Evolutionary conservation across 1,284 basidiomycete species (phyloP).

Genomic region (Tilletia indica): DNA sequence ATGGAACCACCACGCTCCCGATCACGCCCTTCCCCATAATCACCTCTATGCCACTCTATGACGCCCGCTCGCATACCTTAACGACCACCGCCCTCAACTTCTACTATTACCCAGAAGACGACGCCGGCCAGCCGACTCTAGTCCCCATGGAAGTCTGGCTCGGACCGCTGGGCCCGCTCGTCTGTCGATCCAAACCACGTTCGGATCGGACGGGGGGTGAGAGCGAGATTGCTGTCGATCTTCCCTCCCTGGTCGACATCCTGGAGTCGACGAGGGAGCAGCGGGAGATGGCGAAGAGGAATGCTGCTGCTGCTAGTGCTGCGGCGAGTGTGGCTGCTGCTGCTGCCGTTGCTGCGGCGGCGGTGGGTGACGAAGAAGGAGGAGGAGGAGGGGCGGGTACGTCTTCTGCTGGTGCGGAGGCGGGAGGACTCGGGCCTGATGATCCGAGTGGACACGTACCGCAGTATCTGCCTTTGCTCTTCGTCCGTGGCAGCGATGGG

Average conservation of each 20-base stretch:
- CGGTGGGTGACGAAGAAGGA: neutral
- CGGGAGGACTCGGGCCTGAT: neutral
- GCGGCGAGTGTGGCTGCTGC: neutral
- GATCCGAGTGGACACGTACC: neutral
- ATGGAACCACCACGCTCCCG: constrained; percentile 62
- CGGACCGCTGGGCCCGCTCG: constrained; percentile 79
- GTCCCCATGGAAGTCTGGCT: constrained; percentile 80
- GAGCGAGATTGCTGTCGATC: constrained; percentile 33
- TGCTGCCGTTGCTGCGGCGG: neutral
- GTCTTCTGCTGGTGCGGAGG: neutral
- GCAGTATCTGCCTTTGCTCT: constrained; percentile 41
- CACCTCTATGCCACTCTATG: constrained; percentile 74
- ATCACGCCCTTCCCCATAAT: constrained; percentile 84
- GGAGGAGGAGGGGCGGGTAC: neutral
- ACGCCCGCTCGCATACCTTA: constrained; percentile 70
- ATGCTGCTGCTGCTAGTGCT: neutral
- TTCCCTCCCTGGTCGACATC: constrained; percentile 35
- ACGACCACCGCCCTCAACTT: constrained; percentile 81
- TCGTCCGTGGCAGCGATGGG: constrained; percentile 49
- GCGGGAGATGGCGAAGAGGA: neutral
- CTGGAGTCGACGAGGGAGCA: constrained; percentile 25
- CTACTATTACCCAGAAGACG: constrained; percentile 56
- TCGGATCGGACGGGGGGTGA: constrained; percentile 23
- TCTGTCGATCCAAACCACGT: constrained; percentile 5
- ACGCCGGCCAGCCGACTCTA: constrained; percentile 59